Percentiles rank a stretch among this genome's conserved stretches.
phyloP scores from a whole-genome alignment of 345 rosid species.

The Eucalyptus erythrocorys region DNA sequence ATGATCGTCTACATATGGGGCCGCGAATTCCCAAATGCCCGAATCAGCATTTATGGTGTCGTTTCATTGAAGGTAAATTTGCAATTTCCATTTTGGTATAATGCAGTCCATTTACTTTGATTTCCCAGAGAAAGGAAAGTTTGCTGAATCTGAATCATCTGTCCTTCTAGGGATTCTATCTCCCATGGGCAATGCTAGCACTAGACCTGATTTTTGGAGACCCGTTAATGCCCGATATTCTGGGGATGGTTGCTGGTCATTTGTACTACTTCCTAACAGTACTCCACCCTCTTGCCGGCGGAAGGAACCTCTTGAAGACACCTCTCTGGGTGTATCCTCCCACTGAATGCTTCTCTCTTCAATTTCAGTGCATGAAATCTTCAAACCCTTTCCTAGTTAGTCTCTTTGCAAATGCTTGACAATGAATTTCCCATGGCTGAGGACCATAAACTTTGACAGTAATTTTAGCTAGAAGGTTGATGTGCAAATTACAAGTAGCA shows the following conservation, averaged over 20 bases:
- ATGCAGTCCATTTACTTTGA: not conserved
- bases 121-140: not conserved
- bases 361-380: not conserved
- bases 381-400: not conserved
- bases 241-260: constrained; percentile 62
- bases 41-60: constrained; percentile 36
- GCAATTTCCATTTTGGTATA: not conserved
- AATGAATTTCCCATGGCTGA: not conserved
- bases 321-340: constrained; percentile 72
- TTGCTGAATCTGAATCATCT: not conserved
- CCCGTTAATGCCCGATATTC: constrained; percentile 41
- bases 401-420: not conserved
- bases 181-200: constrained; percentile 64
- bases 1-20: constrained; percentile 53
- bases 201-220: constrained; percentile 43
- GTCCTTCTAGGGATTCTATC: constrained; percentile 39
- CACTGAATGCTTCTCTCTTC: not conserved
- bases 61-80: constrained; percentile 41
- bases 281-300: constrained; percentile 60
- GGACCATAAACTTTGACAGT: not conserved
- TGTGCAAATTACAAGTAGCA: not conserved
- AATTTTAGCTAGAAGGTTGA: not conserved
- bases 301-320: constrained; percentile 34
- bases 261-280: constrained; percentile 49
- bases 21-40: constrained; percentile 46